These are phyloP conservation scores for Colletotrichum spaethianum DNA, from an alignment of 2,329 filamentous ascomycete genomes.

Conservation along the genomic window DNA sequence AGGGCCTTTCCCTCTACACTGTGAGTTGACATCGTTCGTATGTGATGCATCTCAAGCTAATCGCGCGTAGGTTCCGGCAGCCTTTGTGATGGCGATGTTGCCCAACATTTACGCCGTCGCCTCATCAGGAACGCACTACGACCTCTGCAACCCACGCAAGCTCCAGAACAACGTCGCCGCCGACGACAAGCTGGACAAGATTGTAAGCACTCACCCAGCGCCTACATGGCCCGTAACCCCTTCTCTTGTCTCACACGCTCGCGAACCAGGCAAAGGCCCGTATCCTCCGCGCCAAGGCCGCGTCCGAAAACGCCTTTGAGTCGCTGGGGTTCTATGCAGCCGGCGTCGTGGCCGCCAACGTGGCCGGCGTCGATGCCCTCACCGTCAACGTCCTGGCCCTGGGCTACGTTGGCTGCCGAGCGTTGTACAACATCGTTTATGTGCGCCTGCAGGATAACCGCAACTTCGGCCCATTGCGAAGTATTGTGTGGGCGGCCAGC, in stretches of 20 bases:
- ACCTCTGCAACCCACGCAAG: slow-evolving; percentile 56
- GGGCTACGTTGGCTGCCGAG: slow-evolving; percentile 57
- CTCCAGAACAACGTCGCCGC: slow-evolving; percentile 50
- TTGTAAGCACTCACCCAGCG: slow-evolving; percentile 39
- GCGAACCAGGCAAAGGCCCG: slow-evolving; percentile 64
- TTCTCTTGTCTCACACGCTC: background rate
- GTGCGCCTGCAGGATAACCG: slow-evolving; percentile 59
- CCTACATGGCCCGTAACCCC: background rate
- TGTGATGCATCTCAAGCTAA: background rate
- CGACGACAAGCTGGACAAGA: slow-evolving; percentile 50
- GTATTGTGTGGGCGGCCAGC: slow-evolving; percentile 54
- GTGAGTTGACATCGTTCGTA: slow-evolving; percentile 42
- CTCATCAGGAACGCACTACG: slow-evolving; percentile 52
- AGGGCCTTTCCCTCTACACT: slow-evolving; percentile 52
- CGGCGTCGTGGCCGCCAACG: slow-evolving; percentile 61
- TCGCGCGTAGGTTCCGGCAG: slow-evolving; percentile 56
- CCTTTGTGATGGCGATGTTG: slow-evolving; percentile 52
- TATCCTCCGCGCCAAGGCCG: slow-evolving; percentile 67
- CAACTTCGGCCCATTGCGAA: slow-evolving; percentile 54
- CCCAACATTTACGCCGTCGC: slow-evolving; percentile 53
- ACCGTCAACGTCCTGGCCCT: slow-evolving; percentile 57
- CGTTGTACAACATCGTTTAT: slow-evolving; percentile 59
- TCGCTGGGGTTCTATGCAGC: slow-evolving; percentile 60
- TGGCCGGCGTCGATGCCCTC: slow-evolving; percentile 54
- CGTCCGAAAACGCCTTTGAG: slow-evolving; percentile 60